Conservation (phyloP, 306 rosid species). For the Lithocarpus polystachyus region DNA sequence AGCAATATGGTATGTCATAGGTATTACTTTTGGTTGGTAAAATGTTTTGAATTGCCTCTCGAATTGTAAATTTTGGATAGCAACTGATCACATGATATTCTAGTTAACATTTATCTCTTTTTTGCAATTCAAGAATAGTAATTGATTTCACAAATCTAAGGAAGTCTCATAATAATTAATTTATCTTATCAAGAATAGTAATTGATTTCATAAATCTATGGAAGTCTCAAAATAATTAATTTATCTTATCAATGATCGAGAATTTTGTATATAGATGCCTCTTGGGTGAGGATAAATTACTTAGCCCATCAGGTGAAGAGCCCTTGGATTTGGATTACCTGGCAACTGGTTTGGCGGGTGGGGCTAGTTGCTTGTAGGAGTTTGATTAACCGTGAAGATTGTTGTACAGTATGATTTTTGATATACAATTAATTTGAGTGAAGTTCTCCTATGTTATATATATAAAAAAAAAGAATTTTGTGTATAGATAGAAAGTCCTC, state of each 20-base stretch:
- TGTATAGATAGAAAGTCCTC: neutral
- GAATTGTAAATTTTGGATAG: neutral
- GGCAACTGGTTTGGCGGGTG: too few relatives aligned
- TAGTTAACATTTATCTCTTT: neutral
- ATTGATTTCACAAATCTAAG: neutral
- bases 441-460: too few relatives aligned
- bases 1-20: constrained; percentile 45
- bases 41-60: neutral
- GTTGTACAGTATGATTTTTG: too few relatives aligned
- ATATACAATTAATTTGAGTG: too few relatives aligned
- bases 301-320: too few relatives aligned
- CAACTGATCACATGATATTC: neutral
- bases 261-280: too few relatives aligned
- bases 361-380: too few relatives aligned
- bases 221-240: neutral
- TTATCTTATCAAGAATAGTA: neutral
- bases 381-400: too few relatives aligned
- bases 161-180: neutral
- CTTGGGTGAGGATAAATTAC: too few relatives aligned
- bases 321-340: too few relatives aligned
- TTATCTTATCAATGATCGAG: too few relatives aligned
- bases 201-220: neutral
- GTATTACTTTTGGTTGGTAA: neutral
- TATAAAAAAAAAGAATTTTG: neutral
- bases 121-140: neutral